Base-by-base conservation (phyloP, 495 filamentous ascomycete genomes). In the Lepidopterella palustris region DNA sequence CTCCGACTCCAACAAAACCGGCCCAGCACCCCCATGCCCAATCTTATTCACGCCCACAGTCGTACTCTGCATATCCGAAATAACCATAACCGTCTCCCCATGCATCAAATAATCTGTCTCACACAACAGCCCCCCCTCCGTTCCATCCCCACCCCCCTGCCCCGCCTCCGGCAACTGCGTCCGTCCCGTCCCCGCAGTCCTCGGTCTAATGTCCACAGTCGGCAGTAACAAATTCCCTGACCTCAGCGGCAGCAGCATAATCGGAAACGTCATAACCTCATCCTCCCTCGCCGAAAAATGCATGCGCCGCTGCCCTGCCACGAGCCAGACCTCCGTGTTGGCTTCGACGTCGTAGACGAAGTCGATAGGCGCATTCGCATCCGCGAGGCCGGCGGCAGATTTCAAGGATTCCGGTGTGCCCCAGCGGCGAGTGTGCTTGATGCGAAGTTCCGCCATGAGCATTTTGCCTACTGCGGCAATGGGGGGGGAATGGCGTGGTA, bases 301-400 rank as follows among this genome's bases (percentile, higher is more conserved):
- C 0, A 83, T 86, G 58, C 87, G 86, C 23, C 88, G 79, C 32
- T 85, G 80, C 0, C 95, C 93, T 27, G 90, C 91, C 4, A 97
- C 74, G 0, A 95, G 79, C 92, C 92, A 98, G 0, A 78, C 76
- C 11, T 95, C 90, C 0, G 82, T 71, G 31, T 85, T 82, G 10
- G 88, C 85, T 39, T 87, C 82, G 10, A 98, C 70, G 66, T 96
- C 90, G 71, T 90, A 95, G 59, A 84, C 81, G 71, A 96, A 96
- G 65, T 90, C 85, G 1, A 93, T 73, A 31, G 84, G 76, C 20
- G 78, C 72, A 8, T 72, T 73, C 9, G 73, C 69, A 18, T 40
- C 55, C 11, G 49, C 40, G 10, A 61, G 39, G 21, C 45, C 57
- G 35, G 62, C 61, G 4, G 54, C 60, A 5, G 58, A 23, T 40